Evolutionary conservation across 179 eudicot species (phyloP), one percentile per base, ranked within the genome.

Genomic region (Silene coronaria): DNA sequence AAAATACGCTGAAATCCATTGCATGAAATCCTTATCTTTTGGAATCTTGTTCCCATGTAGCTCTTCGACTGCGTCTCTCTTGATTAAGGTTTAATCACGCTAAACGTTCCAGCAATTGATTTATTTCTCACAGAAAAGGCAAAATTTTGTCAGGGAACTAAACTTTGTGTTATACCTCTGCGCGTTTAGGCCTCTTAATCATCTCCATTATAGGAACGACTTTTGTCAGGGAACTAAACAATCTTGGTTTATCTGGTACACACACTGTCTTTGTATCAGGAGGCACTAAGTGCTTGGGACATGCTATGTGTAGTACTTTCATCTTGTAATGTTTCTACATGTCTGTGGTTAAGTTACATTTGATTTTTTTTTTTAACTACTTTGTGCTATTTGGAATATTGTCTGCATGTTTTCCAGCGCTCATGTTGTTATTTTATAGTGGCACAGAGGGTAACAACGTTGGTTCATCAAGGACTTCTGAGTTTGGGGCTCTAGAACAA

Each of bases 401-500:
- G 34, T 76, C 58, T 60, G 17, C 6, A 11, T 64, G 27, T 70
- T 19, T 24, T 34, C 10, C 22, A 67, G 51, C 51, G 26, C 72
- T 77, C 68, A 69, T 81, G 67, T 53, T 48, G 59, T 69, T 27
- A 68, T 70, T 66, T 86, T 78, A 74, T 90, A 92, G 94, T 80
- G 87, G 87, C 81, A 63, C 87, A 72, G 91, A 87, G 83, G 87
- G 82, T 63, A 84, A 73, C 67, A 70, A 75, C 62, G 67, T 77
- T 8, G 78, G 79, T 75, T 71, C 88, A 74, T 84, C 90, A 70
- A 86, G 83, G 66, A 75, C 76, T 71, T 71, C 92, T 65, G 88
- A 89, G 45, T 81, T 82, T 65, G 88, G 89, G 46, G 78, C 81
- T 16, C 78, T 85, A 68, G 97, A 92, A 79, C 96, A 91, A 76